phyloP scores from a whole-genome alignment of 1,284 basidiomycete species.

The Sparassis latifolia region DNA sequence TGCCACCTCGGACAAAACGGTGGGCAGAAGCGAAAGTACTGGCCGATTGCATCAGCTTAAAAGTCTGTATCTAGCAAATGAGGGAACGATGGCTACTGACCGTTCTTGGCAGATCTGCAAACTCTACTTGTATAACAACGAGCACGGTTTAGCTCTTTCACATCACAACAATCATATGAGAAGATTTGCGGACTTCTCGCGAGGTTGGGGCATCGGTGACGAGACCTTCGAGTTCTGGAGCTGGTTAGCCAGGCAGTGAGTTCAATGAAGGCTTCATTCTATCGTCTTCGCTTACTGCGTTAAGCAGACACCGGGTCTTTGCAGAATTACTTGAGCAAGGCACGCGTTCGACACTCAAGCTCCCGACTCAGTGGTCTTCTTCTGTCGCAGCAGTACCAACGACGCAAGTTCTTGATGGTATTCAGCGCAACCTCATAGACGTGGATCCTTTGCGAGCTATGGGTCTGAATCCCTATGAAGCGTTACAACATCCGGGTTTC shows the following conservation, averaged over 20 bases:
- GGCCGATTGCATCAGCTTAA: slow-evolving; percentile 85
- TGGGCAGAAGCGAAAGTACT: slow-evolving; percentile 99
- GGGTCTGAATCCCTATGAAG: slow-evolving; percentile 63
- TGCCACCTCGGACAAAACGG: slow-evolving; percentile 90
- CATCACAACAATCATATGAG: slow-evolving; percentile 83
- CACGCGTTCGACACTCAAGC: slow-evolving; percentile 56
- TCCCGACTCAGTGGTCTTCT: slow-evolving; percentile 45
- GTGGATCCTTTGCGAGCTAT: slow-evolving; percentile 45
- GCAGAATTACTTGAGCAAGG: slow-evolving; percentile 86
- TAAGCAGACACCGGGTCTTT: slow-evolving; percentile 71
- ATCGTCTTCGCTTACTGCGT: neutral
- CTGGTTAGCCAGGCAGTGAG: slow-evolving; percentile 89
- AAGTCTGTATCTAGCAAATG: slow-evolving; percentile 39
- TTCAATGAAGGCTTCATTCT: slow-evolving; percentile 12
- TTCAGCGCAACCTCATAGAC: slow-evolving; percentile 34
- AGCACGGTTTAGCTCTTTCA: slow-evolving; percentile 69
- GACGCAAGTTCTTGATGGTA: slow-evolving; percentile 20
- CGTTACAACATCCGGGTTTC: slow-evolving; percentile 83
- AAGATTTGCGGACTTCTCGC: slow-evolving; percentile 82
- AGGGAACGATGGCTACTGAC: neutral
- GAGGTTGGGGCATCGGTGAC: slow-evolving; percentile 96
- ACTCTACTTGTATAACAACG: slow-evolving; percentile 83
- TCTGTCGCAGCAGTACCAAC: slow-evolving; percentile 22
- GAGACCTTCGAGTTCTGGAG: slow-evolving; percentile 97
- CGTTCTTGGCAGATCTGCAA: slow-evolving; percentile 63